Evolutionary conservation across 345 rosid species (phyloP), one percentile per base, ranked within the genome.

Genomic region (Gossypium raimondii): DNA sequence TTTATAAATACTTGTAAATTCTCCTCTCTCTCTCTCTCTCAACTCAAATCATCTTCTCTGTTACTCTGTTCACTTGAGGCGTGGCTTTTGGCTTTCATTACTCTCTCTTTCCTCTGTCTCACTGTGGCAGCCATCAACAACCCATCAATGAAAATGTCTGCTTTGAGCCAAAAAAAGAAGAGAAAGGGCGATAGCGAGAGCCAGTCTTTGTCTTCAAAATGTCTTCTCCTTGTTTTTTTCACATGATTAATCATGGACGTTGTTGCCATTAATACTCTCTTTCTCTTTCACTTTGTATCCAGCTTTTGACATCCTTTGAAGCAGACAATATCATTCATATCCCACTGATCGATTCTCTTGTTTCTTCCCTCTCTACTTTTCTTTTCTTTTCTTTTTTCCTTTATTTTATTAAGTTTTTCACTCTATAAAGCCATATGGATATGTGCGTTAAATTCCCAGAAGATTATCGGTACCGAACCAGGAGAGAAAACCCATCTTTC

Each of bases 21-120:
- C 13, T 34, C 41, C 0, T 5, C 41, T 34, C 41, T 34, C 41
- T 34, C 41, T 24, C 75, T 51, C 60, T 55, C 58, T 16, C 75
- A 1, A 67, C 77, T 75, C 73, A 22, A 70, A 85, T 80, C 79
- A 66, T 76, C 72, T 65, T 22, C 73, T 9, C 65, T 64, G 68
- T 67, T 59, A 17, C 73, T 75, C 77, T 71, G 67, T 79, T 66
- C 69, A 24, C 66, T 77, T 75, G 86, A 77, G 80, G 91, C 91
- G 91, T 86, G 89, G 78, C 83, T 77, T 83, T 82, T 77, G 84
- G 81, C 86, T 85, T 84, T 87, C 84, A 87, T 85, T 87, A 60
- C 86, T 25, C 70, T 70, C 74, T 59, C 81, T 74, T 75, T 60
- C 55, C 63, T 75, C 51, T 69, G 68, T 14, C 75, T 74, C 44